Percentiles rank a stretch among this genome's conserved stretches.
Conservation (phyloP, 371 early-diverging fungal genomes). For the Globomyces sp. region DNA sequence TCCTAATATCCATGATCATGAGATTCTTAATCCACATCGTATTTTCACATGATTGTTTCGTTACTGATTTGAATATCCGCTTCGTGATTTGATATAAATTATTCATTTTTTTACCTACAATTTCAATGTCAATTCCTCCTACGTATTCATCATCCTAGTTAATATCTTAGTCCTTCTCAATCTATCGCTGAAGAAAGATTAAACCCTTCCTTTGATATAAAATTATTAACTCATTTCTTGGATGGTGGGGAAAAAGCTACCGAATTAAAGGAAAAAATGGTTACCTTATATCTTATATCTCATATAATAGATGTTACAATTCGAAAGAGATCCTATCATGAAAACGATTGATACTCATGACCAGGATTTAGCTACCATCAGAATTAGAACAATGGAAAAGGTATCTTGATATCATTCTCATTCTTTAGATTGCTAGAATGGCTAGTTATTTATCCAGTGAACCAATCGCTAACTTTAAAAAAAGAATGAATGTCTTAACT, state of each 20-base stretch:
- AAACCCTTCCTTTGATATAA: conserved; percentile 71
- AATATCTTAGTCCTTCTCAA: conserved; percentile 13
- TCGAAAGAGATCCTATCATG: conserved; percentile 87
- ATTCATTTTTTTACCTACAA: too few relatives aligned
- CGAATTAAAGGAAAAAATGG: conserved; percentile 33
- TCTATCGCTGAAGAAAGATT: conserved; percentile 65
- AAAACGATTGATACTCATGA: conserved; percentile 69
- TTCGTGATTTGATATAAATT: too few relatives aligned
- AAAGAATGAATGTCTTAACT: conserved; percentile 65
- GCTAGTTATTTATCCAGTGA: conserved; percentile 75
- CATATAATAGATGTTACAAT: conserved; percentile 79
- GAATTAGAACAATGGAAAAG: conserved; percentile 88
- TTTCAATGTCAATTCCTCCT: too few relatives aligned
- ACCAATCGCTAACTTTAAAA: conserved; percentile 68
- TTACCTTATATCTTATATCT: background rate
- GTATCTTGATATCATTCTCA: conserved; percentile 37
- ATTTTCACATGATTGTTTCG: too few relatives aligned
- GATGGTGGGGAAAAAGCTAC: conserved; percentile 75
- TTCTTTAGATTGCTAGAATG: conserved; percentile 56
- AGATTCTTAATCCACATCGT: too few relatives aligned
- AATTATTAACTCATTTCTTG: conserved; percentile 76
- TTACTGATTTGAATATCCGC: too few relatives aligned
- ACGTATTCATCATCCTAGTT: background rate
- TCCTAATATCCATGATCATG: too few relatives aligned
- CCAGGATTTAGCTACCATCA: conserved; percentile 69